Conservation (phyloP, 306 rosid genomes). For the barrel medic (Medicago truncatula) region DNA sequence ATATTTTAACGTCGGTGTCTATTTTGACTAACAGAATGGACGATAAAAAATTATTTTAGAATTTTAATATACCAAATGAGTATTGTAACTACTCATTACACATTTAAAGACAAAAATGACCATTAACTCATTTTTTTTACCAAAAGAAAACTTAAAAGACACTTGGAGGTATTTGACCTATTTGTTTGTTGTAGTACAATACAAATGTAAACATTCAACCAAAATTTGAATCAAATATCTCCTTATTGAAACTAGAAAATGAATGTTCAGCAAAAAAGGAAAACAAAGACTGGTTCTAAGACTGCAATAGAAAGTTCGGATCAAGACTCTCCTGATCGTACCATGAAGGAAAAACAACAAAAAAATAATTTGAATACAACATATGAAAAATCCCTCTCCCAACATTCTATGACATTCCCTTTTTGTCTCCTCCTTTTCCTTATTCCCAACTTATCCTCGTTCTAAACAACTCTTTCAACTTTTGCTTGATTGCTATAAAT, state of each 20-base stretch:
- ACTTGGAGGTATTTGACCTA: too few relatives aligned
- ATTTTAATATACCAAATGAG: too few relatives aligned
- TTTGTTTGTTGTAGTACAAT: neutral
- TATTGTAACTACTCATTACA: too few relatives aligned
- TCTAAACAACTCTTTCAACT: slow-evolving; percentile 17
- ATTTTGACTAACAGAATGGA: too few relatives aligned
- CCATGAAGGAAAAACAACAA: slow-evolving; percentile 4
- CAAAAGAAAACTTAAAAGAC: too few relatives aligned
- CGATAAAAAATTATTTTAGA: too few relatives aligned
- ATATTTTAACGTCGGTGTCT: too few relatives aligned
- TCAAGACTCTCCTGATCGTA: neutral
- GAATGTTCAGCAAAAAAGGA: slow-evolving; percentile 11
- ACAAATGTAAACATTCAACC: slow-evolving; percentile 1
- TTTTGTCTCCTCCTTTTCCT: neutral
- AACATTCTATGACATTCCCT: neutral
- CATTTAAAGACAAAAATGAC: too few relatives aligned
- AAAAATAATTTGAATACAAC: slow-evolving; percentile 3
- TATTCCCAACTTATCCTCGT: slow-evolving; percentile 17
- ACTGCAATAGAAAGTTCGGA: slow-evolving; percentile 13
- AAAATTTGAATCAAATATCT: slow-evolving; percentile 14
- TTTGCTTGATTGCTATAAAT: slow-evolving; percentile 10
- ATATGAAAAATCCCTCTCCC: slow-evolving; percentile 25
- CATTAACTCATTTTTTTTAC: too few relatives aligned
- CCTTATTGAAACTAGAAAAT: slow-evolving; percentile 12
- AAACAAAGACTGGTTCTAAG: neutral